Evolutionary conservation across 73 alveolate species (phyloP).

Genomic region (Paramecium octaurelia): DNA sequence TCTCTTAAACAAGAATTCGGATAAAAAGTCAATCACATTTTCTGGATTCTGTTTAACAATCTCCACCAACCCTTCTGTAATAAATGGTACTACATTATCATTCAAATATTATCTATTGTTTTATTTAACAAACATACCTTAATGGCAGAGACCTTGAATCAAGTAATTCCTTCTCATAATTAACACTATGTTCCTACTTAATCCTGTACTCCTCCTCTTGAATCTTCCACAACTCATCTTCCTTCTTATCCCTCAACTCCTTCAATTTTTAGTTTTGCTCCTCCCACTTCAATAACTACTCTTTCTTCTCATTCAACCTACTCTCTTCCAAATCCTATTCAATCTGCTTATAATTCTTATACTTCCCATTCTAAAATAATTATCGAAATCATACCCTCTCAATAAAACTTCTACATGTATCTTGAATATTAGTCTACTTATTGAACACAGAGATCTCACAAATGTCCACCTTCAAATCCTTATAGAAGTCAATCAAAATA

Average conservation of each 20-base stretch:
- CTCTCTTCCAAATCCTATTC: slow-evolving; percentile 29
- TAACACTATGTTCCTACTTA: slow-evolving; percentile 38
- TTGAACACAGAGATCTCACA: neutral
- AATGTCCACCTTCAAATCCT: slow-evolving; percentile 15
- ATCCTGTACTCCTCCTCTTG: slow-evolving; percentile 57
- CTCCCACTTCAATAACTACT: neutral
- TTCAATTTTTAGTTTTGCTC: neutral
- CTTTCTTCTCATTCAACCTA: slow-evolving; percentile 6
- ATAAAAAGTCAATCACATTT: neutral
- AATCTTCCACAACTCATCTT: slow-evolving; percentile 40
- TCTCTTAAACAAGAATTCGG: slow-evolving; percentile 41
- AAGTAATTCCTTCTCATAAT: slow-evolving; percentile 55
- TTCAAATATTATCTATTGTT: neutral
- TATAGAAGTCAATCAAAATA: slow-evolving; percentile 47
- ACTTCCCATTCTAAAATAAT: slow-evolving; percentile 49
- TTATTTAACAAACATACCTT: neutral
- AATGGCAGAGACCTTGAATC: slow-evolving; percentile 51
- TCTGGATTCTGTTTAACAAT: neutral
- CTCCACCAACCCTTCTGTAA: slow-evolving; percentile 39
- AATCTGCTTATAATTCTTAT: neutral
- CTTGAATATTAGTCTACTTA: slow-evolving; percentile 6
- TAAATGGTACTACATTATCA: slow-evolving; percentile 47
- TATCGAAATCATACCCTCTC: slow-evolving; percentile 42
- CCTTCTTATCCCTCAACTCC: slow-evolving; percentile 46
- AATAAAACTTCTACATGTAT: slow-evolving; percentile 32